phyloP scores from a whole-genome alignment of 2,329 filamentous ascomycete genomes.

The Coniochaeta sp. region DNA sequence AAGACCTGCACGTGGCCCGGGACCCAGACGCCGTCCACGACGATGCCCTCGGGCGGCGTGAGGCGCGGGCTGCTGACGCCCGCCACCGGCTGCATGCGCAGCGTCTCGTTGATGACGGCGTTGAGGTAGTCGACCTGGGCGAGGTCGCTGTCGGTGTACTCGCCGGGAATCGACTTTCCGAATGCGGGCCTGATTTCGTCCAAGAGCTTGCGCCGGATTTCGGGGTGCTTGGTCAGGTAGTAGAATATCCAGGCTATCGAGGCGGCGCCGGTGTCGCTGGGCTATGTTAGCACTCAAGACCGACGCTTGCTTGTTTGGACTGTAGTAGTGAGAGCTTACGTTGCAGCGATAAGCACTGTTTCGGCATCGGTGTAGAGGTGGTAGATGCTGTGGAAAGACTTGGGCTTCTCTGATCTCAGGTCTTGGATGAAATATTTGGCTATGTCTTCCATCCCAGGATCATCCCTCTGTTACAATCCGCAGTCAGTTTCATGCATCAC shows the following conservation, averaged over 20 bases:
- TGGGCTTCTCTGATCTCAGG: slow-evolving; percentile 5
- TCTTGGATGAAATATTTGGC: slow-evolving; percentile 9
- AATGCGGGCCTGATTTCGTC: slow-evolving; percentile 2
- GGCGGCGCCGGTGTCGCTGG: background rate
- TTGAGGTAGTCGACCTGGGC: slow-evolving; percentile 1
- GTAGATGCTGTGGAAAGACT: slow-evolving; percentile 5
- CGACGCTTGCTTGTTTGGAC: too few species aligned
- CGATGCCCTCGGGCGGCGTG: slow-evolving; percentile 2
- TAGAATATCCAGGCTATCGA: slow-evolving; percentile 3
- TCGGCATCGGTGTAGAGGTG: slow-evolving; percentile 5
- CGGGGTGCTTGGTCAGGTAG: slow-evolving; percentile 5
- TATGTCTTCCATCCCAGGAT: slow-evolving; percentile 4
- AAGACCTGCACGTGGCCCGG: background rate
- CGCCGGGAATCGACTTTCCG: background rate
- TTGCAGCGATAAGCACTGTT: slow-evolving; percentile 4
- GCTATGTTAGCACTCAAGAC: background rate
- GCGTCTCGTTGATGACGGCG: slow-evolving; percentile 6
- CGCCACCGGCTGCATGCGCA: slow-evolving; percentile 2
- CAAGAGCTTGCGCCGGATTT: background rate
- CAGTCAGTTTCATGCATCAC: background rate
- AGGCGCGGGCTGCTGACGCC: background rate
- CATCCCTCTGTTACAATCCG: slow-evolving; percentile 1
- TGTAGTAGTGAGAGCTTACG: background rate
- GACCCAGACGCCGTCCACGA: background rate
- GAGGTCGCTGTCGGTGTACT: background rate